Conservation (phyloP, 345 rosid genomes). For the Firmiana major region DNA sequence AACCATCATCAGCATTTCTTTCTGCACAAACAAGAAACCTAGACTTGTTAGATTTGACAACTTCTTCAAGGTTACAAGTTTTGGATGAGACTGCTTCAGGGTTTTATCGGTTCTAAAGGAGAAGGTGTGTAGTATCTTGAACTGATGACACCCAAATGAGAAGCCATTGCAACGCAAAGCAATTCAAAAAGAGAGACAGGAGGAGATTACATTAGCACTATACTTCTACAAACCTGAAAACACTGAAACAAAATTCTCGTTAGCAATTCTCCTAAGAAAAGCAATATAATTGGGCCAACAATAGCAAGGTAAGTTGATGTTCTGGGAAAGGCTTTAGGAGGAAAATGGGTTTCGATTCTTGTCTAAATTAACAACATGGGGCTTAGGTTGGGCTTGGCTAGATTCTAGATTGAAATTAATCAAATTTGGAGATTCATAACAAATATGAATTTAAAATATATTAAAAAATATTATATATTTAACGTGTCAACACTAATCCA, state of each 20-base stretch:
- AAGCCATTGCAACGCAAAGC: not conserved
- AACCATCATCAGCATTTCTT: not conserved
- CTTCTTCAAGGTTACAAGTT: not conserved
- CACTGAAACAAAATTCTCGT: not conserved
- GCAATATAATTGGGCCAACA: too few species aligned
- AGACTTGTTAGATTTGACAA: not conserved
- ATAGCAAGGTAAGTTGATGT: too few species aligned
- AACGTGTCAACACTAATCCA: too few species aligned
- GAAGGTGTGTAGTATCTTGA: not conserved
- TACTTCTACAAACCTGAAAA: not conserved
- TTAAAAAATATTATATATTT: too few species aligned
- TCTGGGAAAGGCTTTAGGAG: too few species aligned
- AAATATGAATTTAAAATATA: too few species aligned
- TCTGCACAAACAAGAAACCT: not conserved
- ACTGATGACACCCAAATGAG: not conserved
- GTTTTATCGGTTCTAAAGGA: not conserved
- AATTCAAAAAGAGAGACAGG: not conserved
- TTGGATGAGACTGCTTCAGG: not conserved
- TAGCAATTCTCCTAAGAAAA: too few species aligned
- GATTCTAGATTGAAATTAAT: too few species aligned
- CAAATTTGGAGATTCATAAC: too few species aligned
- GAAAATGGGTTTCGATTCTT: too few species aligned
- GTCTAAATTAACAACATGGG: too few species aligned
- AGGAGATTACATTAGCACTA: not conserved
- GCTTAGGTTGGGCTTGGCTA: too few species aligned